Evolutionary conservation across 805 yeast genomes (phyloP).

Genomic region (Brettanomyces nanus): DNA sequence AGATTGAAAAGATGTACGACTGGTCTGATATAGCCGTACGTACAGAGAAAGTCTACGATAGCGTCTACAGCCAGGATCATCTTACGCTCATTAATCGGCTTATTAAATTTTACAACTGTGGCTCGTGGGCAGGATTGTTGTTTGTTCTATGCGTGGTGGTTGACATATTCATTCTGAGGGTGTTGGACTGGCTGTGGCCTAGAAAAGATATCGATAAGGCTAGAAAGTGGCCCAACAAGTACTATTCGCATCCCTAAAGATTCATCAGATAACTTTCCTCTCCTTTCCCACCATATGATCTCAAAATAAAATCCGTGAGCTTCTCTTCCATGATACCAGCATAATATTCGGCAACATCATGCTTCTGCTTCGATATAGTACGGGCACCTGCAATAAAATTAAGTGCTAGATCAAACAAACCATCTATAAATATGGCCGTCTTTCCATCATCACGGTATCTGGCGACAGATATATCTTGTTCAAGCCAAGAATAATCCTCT

Average conservation of each 20-base stretch:
- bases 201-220: constrained; percentile 61
- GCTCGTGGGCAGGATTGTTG: constrained; percentile 79
- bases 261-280: not conserved
- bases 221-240: constrained; percentile 61
- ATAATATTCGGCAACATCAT: constrained; percentile 3
- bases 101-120: constrained; percentile 58
- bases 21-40: constrained; percentile 86
- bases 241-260: constrained; percentile 1
- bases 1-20: constrained; percentile 75
- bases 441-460: too few species aligned
- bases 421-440: too few species aligned
- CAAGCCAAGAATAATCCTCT: not conserved
- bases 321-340: constrained; percentile 5
- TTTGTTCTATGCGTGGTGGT: constrained; percentile 75
- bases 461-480: not conserved
- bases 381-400: too few species aligned
- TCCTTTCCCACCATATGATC: not conserved
- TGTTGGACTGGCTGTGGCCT: constrained; percentile 71
- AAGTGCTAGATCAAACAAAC: too few species aligned
- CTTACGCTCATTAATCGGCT: constrained; percentile 47
- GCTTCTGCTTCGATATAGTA: too few species aligned
- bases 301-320: not conserved
- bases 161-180: constrained; percentile 55
- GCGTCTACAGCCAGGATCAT: constrained; percentile 20
- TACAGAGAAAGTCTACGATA: constrained; percentile 74